phyloP scores from a whole-genome alignment of 2,329 filamentous ascomycete species.

The Diaporthe ilicicola region DNA sequence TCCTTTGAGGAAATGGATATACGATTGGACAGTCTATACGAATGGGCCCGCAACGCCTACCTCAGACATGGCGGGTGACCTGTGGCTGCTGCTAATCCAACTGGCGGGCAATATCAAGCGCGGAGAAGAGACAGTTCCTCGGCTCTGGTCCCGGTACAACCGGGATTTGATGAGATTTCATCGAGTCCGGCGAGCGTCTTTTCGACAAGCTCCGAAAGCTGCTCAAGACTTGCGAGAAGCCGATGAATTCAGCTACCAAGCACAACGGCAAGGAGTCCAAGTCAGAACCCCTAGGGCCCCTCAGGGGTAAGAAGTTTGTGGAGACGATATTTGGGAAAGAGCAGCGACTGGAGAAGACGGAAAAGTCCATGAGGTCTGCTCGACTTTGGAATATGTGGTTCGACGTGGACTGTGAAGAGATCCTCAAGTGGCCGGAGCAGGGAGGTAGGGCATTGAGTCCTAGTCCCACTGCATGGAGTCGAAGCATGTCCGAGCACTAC shows the following conservation, averaged over 20 bases:
- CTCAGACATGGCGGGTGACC: too few species aligned
- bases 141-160: conserved; percentile 77
- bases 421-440: conserved; percentile 69
- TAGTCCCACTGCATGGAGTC: not conserved
- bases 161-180: conserved; percentile 89
- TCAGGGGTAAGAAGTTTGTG: conserved; percentile 93
- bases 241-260: conserved; percentile 90
- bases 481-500: not conserved
- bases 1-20: too few species aligned
- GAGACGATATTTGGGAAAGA: conserved; percentile 93
- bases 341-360: conserved; percentile 85
- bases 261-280: conserved; percentile 80
- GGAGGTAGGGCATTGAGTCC: not conserved
- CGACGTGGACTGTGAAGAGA: conserved; percentile 93
- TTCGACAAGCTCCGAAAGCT: conserved; percentile 85
- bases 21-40: too few species aligned
- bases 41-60: too few species aligned
- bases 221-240: conserved; percentile 90
- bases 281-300: too few species aligned
- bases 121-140: conserved; percentile 77
- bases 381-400: conserved; percentile 91
- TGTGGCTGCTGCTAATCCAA: too few species aligned
- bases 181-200: conserved; percentile 85
- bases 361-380: conserved; percentile 89
- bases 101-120: conserved; percentile 46